Evolutionary conservation across 306 rosid species (phyloP), one percentile per base, ranked within the genome.

Genomic region (Trifolium subterraneum): DNA sequence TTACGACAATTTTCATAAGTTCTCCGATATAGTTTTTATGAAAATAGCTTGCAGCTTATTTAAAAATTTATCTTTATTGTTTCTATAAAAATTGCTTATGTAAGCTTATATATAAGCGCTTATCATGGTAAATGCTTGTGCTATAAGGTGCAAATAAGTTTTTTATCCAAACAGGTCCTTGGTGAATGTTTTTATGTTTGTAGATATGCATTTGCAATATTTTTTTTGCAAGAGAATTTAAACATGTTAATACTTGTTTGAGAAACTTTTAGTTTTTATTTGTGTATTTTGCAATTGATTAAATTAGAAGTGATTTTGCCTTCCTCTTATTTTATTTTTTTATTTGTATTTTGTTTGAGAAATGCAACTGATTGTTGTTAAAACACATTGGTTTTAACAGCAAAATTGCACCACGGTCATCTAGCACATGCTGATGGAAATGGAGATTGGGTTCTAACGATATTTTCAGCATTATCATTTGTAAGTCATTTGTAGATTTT

Each of bases 391-490:
- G 79, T 59, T 59, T 79, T 78, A 69, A 78, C 83, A 93, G 98
- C 98, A 39, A 93, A 90, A 78, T 75, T 94, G 86, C 97, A 94
- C 87, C 98, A 91, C 80, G 98, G 98, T 36, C 81, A 86, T 83
- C 87, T 94, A 77, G 61, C 93, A 72, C 90, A 91, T 70, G 98
- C 97, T 6, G 98, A 91, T 83, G 98, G 98, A 68, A 94, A 94
- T 38, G 98, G 96, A 81, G 98, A 94, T 81, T 94, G 97, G 98
- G 98, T 88, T 71, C 79, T 94, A 39, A 94, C 92, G 15, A 89
- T 91, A 75, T 91, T 91, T 78, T 78, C 97, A 7, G 96, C 98
- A 36, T 73, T 94, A 51, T 87, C 95, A 80, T 96, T 89, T 71
- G 98, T 93, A 89, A 85, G 98, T 81, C 20, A 14, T 42, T 8